These are phyloP conservation scores for Hyaloscypha bicolor DNA, from an alignment of 495 filamentous ascomycete genomes.

Conservation along the genomic window DNA sequence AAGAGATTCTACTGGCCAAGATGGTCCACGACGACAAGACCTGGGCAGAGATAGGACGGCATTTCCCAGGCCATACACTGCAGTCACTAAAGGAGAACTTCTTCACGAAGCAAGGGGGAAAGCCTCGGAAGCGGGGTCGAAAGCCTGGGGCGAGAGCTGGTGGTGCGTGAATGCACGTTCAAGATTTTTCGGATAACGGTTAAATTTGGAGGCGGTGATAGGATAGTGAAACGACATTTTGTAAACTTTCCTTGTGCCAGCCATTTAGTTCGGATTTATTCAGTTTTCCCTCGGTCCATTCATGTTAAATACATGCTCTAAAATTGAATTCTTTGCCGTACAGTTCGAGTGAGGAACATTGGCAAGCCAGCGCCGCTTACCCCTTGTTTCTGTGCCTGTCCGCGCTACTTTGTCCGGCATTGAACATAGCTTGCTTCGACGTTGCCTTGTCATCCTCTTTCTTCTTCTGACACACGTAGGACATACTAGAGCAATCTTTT, in stretches of 20 bases:
- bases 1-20: conserved; percentile 12
- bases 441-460: background rate
- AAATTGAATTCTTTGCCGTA: background rate
- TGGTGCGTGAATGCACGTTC: too few relatives aligned
- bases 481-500: too few relatives aligned
- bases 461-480: too few relatives aligned
- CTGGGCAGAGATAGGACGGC: conserved; percentile 13
- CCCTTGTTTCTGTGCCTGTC: background rate
- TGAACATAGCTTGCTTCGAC: background rate
- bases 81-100: conserved; percentile 11
- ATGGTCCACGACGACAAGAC: conserved; percentile 13
- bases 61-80: conserved; percentile 11
- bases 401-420: background rate
- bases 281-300: too few relatives aligned
- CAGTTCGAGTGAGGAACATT: conserved; percentile 1
- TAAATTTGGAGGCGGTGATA: too few relatives aligned
- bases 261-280: too few relatives aligned
- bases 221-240: too few relatives aligned
- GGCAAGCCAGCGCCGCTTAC: background rate
- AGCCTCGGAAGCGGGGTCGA: too few relatives aligned
- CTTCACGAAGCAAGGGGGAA: conserved; percentile 13
- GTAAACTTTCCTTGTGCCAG: too few relatives aligned
- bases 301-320: too few relatives aligned
- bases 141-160: too few relatives aligned
- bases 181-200: too few relatives aligned